These are phyloP conservation scores for Coffea canephora DNA, from an alignment of 257 asterid genomes.

Conservation along the genomic window DNA sequence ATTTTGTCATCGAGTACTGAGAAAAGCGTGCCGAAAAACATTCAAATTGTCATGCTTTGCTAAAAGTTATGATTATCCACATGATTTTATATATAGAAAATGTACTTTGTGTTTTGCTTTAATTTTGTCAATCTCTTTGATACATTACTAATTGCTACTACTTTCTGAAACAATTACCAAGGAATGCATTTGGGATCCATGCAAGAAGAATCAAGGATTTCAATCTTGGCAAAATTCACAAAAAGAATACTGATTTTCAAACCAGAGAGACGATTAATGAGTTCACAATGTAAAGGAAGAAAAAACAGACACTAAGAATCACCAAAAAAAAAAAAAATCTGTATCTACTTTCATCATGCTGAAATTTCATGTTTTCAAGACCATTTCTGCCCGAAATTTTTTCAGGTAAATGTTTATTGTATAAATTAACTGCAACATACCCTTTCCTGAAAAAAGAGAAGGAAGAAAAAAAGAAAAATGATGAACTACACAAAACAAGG, in stretches of 20 bases:
- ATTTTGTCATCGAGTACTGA: not conserved
- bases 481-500: not conserved
- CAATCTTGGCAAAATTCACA: not conserved
- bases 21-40: not conserved
- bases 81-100: not conserved
- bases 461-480: no score
- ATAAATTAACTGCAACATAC: not conserved
- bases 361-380: not conserved
- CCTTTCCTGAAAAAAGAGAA: no score
- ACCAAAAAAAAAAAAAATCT: not conserved
- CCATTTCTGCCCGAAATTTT: not conserved
- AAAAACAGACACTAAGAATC: not conserved
- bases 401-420: not conserved
- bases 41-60: not conserved
- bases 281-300: not conserved
- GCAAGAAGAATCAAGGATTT: not conserved
- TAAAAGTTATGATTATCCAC: not conserved
- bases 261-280: not conserved
- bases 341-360: not conserved
- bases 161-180: not conserved
- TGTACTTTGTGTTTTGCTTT: not conserved
- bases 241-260: not conserved
- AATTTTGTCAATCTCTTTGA: not conserved
- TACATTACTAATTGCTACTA: not conserved
- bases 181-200: not conserved